Percentiles rank a stretch among this genome's conserved stretches.
Conservation (phyloP, 2,329 filamentous ascomycete genomes). For the Mycosphaerella sp. region DNA sequence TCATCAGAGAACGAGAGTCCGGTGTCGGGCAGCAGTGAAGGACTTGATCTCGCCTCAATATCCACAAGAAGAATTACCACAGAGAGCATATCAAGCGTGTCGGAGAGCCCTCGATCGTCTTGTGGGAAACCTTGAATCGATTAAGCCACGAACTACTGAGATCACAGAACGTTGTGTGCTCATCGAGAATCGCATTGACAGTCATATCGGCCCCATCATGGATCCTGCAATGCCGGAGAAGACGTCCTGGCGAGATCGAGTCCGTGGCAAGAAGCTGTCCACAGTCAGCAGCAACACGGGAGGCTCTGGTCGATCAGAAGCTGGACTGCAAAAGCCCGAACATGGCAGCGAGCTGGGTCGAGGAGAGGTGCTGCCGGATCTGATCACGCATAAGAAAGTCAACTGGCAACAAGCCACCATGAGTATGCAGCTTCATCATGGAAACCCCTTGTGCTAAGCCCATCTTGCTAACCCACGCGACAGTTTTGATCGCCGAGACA, state of each 20-base stretch:
- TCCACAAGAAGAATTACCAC: slow-evolving; percentile 13
- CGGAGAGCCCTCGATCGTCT: no score
- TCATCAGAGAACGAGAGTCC: slow-evolving; percentile 1
- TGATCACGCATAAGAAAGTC: slow-evolving; percentile 7
- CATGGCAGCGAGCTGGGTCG: slow-evolving; percentile 1
- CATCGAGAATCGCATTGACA: neutral
- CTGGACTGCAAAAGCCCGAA: slow-evolving; percentile 1
- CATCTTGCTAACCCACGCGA: neutral
- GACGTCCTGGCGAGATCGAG: slow-evolving; percentile 24
- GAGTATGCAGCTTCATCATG: neutral
- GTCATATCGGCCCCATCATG: neutral
- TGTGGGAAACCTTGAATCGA: no score
- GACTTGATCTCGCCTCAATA: slow-evolving; percentile 22
- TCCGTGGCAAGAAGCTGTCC: slow-evolving; percentile 3
- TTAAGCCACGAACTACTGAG: no score
- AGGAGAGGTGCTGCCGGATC: slow-evolving; percentile 5
- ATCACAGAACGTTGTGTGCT: neutral
- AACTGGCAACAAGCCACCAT: slow-evolving; percentile 7
- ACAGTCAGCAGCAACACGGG: slow-evolving; percentile 4
- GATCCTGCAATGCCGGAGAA: slow-evolving; percentile 21
- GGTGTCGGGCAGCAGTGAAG: slow-evolving; percentile 8
- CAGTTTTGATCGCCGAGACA: slow-evolving; percentile 52
- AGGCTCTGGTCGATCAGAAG: slow-evolving; percentile 1
- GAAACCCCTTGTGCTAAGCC: neutral
- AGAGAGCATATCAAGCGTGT: neutral